These are phyloP conservation scores for Trichoderma sp. DNA, from an alignment of 2,329 filamentous ascomycete species.

Conservation along the genomic window DNA sequence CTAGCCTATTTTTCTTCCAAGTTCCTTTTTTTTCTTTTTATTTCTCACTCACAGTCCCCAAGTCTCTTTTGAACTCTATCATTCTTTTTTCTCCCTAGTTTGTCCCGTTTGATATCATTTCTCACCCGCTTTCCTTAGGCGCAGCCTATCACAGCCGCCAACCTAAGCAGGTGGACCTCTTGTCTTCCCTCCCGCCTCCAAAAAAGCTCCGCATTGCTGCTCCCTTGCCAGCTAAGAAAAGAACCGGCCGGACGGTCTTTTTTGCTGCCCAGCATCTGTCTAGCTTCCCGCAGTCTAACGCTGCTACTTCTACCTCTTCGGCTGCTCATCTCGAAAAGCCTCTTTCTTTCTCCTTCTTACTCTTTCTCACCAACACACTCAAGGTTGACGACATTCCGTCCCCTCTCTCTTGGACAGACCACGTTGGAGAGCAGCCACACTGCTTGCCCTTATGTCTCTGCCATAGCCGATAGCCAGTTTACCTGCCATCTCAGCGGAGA, in stretches of 20 bases:
- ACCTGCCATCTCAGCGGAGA: conserved; percentile 8
- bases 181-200: background rate
- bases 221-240: conserved; percentile 7
- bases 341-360: background rate
- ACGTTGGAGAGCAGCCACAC: background rate
- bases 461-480: background rate
- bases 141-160: conserved; percentile 11
- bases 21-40: background rate
- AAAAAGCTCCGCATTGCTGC: conserved; percentile 16
- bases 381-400: background rate
- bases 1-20: background rate
- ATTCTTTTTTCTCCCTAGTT: background rate
- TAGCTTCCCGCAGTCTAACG: background rate
- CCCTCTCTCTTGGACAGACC: background rate
- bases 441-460: conserved; percentile 13
- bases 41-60: background rate
- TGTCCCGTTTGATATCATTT: conserved; percentile 1
- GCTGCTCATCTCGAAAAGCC: background rate
- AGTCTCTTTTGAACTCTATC: background rate
- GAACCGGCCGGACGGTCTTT: background rate
- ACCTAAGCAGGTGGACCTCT: conserved; percentile 11
- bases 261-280: conserved; percentile 11
- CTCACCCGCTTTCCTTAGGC: background rate
- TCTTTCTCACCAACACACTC: background rate
- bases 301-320: background rate